These are phyloP conservation scores for Geotrichum carabidarum DNA, from an alignment of 1,139 yeast genomes.

Conservation along the genomic window DNA sequence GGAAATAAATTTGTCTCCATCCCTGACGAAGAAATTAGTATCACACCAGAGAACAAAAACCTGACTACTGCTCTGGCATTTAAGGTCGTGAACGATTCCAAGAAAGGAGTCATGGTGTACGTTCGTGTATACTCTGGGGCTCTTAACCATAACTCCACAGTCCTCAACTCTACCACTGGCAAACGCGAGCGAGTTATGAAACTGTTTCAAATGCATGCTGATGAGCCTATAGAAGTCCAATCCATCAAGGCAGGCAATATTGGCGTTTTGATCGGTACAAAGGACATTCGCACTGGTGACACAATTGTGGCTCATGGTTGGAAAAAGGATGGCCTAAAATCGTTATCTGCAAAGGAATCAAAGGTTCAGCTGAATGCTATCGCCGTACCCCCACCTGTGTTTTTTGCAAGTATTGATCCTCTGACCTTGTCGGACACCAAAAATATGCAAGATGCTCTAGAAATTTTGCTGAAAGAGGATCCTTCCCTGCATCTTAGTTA, in stretches of 20 bases:
- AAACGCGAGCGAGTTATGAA: slow-evolving; percentile 61
- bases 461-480: slow-evolving; percentile 69
- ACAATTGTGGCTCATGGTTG: slow-evolving; percentile 59
- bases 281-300: slow-evolving; percentile 82
- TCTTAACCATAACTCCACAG: slow-evolving; percentile 54
- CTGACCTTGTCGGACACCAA: slow-evolving; percentile 73
- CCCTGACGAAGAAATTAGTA: slow-evolving; percentile 44
- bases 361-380: slow-evolving; percentile 65
- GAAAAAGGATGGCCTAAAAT: slow-evolving; percentile 46
- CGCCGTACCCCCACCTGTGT: slow-evolving; percentile 85
- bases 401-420: slow-evolving; percentile 82
- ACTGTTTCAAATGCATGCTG: slow-evolving; percentile 82
- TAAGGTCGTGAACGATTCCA: slow-evolving; percentile 80
- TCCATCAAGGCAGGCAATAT: slow-evolving; percentile 70
- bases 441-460: slow-evolving; percentile 61
- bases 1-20: slow-evolving; percentile 35
- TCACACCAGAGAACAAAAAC: slow-evolving; percentile 50
- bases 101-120: slow-evolving; percentile 75
- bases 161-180: slow-evolving; percentile 66
- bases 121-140: slow-evolving; percentile 84
- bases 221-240: slow-evolving; percentile 66
- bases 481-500: slow-evolving; percentile 61
- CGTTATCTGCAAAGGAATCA: slow-evolving; percentile 36
- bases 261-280: slow-evolving; percentile 80
- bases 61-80: slow-evolving; percentile 81